These are phyloP conservation scores for Pestalotiopsis sp. DNA, from an alignment of 2,329 filamentous ascomycete genomes.

Conservation along the genomic window DNA sequence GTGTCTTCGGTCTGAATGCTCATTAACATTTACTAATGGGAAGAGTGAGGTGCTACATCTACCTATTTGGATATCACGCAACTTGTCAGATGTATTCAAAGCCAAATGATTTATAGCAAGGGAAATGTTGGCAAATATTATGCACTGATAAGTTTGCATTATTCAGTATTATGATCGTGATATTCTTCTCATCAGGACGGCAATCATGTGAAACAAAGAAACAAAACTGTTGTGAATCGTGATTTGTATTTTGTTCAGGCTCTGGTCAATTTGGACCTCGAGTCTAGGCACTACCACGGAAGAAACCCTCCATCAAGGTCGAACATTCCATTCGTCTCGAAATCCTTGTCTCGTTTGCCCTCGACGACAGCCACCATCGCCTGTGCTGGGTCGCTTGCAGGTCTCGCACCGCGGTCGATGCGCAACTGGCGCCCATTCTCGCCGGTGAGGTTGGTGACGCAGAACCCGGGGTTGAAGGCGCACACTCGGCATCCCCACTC, in stretches of 20 bases:
- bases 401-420: constrained; percentile 24
- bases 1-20: background rate
- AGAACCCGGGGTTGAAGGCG: constrained; percentile 35
- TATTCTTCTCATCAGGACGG: no score
- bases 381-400: constrained; percentile 27
- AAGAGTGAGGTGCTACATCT: no score
- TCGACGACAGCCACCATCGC: constrained; percentile 26
- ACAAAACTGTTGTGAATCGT: no score
- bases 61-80: no score
- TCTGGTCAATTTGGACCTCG: background rate
- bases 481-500: constrained; percentile 33
- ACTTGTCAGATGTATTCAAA: no score
- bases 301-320: constrained; percentile 23
- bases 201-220: no score
- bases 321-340: constrained; percentile 24
- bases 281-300: constrained; percentile 17
- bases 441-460: constrained; percentile 33
- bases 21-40: no score
- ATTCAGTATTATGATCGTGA: no score
- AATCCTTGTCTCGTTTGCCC: constrained; percentile 29
- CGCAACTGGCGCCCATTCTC: constrained; percentile 26
- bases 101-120: no score
- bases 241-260: background rate
- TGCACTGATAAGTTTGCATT: no score
- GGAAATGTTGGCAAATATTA: no score